Percentiles rank a stretch among this genome's conserved stretches.
phyloP scores from a whole-genome alignment of 2,329 filamentous ascomycete genomes.

The Mollisia scopiformis region DNA sequence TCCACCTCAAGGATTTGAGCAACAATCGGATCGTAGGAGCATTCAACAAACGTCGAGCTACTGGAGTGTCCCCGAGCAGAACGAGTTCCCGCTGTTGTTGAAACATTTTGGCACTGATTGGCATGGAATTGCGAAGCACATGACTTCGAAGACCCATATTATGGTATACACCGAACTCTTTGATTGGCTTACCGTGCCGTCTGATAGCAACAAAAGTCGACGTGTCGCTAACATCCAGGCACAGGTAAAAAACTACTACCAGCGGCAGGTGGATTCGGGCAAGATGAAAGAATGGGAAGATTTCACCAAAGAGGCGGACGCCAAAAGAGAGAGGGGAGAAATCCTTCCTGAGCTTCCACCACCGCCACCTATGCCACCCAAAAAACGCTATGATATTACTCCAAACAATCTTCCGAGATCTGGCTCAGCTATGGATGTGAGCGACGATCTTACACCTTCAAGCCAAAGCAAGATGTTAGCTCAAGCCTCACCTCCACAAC shows the following conservation, averaged over 20 bases:
- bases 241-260: slow-evolving; percentile 71
- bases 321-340: slow-evolving; percentile 57
- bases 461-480: slow-evolving; percentile 23
- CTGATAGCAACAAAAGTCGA: slow-evolving; percentile 33
- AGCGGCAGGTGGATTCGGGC: slow-evolving; percentile 61
- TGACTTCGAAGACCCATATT: slow-evolving; percentile 84
- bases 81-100: slow-evolving; percentile 74
- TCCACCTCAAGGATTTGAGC: slow-evolving; percentile 29
- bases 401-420: slow-evolving; percentile 45
- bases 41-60: slow-evolving; percentile 73
- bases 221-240: slow-evolving; percentile 36
- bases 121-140: slow-evolving; percentile 72
- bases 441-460: slow-evolving; percentile 43
- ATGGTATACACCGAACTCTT: slow-evolving; percentile 62
- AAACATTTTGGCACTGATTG: slow-evolving; percentile 80
- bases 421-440: slow-evolving; percentile 48
- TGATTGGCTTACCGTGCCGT: slow-evolving; percentile 31
- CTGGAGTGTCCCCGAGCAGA: slow-evolving; percentile 83
- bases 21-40: slow-evolving; percentile 32
- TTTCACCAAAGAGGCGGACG: slow-evolving; percentile 63
- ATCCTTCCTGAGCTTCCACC: slow-evolving; percentile 63
- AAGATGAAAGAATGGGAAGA: slow-evolving; percentile 60
- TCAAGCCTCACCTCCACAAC: slow-evolving; percentile 33
- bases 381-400: slow-evolving; percentile 54
- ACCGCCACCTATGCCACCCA: slow-evolving; percentile 53